Percentiles rank a stretch among this genome's conserved stretches.
Conservation (phyloP, 2,329 filamentous ascomycete species). For the Drechslera avenae region DNA sequence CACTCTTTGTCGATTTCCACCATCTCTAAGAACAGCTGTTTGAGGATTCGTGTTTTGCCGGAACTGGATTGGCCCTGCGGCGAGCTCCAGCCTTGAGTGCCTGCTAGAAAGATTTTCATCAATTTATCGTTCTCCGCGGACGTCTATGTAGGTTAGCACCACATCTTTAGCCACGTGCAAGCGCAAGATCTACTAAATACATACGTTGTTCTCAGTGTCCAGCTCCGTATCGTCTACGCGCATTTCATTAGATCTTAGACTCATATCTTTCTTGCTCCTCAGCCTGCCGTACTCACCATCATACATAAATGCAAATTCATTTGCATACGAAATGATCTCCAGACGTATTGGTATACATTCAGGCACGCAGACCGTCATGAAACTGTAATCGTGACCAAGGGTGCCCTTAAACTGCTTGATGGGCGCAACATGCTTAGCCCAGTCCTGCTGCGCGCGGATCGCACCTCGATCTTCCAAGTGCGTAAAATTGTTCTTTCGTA, state of each 20-base stretch:
- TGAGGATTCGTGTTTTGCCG: slow-evolving; percentile 3
- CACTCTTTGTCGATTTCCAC: slow-evolving; percentile 20
- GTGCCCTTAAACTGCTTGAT: slow-evolving; percentile 33
- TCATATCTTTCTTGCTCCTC: neutral
- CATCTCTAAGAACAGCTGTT: slow-evolving; percentile 23
- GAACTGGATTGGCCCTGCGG: neutral
- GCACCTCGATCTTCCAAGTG: neutral
- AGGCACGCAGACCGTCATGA: slow-evolving; percentile 44
- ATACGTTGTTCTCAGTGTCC: neutral
- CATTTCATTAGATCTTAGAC: neutral
- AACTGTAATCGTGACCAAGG: slow-evolving; percentile 32
- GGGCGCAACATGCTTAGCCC: slow-evolving; percentile 31
- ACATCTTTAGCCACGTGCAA: neutral
- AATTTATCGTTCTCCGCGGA: neutral
- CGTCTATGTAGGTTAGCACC: neutral
- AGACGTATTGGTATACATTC: slow-evolving; percentile 50
- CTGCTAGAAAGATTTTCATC: neutral
- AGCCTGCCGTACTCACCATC: slow-evolving; percentile 36
- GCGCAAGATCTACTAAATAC: neutral
- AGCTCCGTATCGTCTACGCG: neutral
- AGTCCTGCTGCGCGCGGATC: slow-evolving; percentile 37
- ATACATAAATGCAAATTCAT: slow-evolving; percentile 51
- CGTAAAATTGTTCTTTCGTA: neutral
- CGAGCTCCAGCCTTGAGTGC: neutral
- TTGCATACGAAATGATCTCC: slow-evolving; percentile 49